Base-by-base conservation (phyloP, 768 basidiomycete genomes). In the Flagelloscypha sp. region DNA sequence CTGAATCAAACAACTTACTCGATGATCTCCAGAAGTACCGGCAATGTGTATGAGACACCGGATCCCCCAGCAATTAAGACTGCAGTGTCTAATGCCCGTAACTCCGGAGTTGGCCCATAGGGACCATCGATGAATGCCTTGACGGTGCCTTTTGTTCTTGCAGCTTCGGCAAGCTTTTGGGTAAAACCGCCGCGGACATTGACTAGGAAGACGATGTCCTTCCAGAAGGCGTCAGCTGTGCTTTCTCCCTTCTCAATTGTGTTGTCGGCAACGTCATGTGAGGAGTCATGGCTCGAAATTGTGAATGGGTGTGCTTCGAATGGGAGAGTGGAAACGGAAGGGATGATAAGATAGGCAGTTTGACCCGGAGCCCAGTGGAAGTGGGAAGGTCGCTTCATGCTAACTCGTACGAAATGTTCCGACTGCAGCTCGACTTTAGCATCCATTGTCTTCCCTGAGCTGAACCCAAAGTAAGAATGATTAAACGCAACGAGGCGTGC, bases 301-400 rank as follows among this genome's bases (percentile, higher is more conserved):
- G 77, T 76, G 53, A 80, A 79, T 2, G 78, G 78, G 40, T 79
- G 78, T 0, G 71, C 53, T 49, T 79, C 71, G 20, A 69, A 62
- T 5, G 69, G 67, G 18, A 62, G 48, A 0, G 35, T 33, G 8
- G 70, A 70, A 5, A 74, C 56, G 1, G 58, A 46, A 4, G 74
- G 74, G 44, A 78, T 55, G 7, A 57, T 62, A 15, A 79, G 55
- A 44, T 66, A 78, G 0, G 62, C 68, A 23, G 63, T 61, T 51
- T 79, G 78, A 6, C 77, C 78, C 0, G 78, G 62, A 4, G 49
- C 46, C 71, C 70, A 73, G 15, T 54, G 58, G 58, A 79, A 70
- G 44, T 61, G 62, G 11, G 63, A 52, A 18, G 68, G 65, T 15
- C 68, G 62, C 23, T 48, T 46, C 19, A 76, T 46, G 12, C 61